Evolutionary conservation across 208 protist genomes (phyloP).

Genomic region (Leptomonas seymouri): DNA sequence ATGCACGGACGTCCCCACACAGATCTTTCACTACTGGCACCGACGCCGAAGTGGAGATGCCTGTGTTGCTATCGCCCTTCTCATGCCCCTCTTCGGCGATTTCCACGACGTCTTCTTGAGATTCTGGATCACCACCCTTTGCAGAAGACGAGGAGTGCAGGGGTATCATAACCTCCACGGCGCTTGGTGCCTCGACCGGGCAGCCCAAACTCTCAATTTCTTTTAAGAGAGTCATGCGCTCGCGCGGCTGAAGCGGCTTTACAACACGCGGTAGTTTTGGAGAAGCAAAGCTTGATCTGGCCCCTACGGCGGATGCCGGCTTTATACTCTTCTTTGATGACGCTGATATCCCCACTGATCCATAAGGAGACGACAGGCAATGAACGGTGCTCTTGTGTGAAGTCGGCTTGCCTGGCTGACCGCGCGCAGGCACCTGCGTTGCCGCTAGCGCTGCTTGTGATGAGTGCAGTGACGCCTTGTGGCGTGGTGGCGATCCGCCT

Average conservation of each 20-base stretch:
- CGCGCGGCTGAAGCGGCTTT: conserved; percentile 18
- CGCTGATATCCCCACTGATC: too few relatives aligned
- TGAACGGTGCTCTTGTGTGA: background rate
- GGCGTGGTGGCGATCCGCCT: background rate
- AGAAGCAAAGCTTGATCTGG: conserved; percentile 14
- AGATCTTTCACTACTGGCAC: background rate
- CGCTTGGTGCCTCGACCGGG: conserved; percentile 25
- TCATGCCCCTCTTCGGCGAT: background rate
- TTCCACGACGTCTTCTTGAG: background rate
- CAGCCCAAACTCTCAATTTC: conserved; percentile 53
- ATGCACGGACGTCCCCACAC: background rate
- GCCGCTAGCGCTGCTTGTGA: background rate
- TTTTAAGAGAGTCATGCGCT: conserved; percentile 37
- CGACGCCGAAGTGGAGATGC: background rate
- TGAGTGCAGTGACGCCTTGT: background rate
- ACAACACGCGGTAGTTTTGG: conserved; percentile 27
- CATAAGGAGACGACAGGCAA: background rate
- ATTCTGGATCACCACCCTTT: background rate
- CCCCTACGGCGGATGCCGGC: background rate
- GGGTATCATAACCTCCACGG: conserved; percentile 43
- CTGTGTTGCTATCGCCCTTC: background rate
- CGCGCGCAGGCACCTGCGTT: background rate
- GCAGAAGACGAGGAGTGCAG: background rate
- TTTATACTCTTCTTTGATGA: background rate
- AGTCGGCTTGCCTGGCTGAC: background rate